These are phyloP conservation scores for Parsonsia alboflavescens DNA, from an alignment of 257 asterid genomes.

Conservation along the genomic window DNA sequence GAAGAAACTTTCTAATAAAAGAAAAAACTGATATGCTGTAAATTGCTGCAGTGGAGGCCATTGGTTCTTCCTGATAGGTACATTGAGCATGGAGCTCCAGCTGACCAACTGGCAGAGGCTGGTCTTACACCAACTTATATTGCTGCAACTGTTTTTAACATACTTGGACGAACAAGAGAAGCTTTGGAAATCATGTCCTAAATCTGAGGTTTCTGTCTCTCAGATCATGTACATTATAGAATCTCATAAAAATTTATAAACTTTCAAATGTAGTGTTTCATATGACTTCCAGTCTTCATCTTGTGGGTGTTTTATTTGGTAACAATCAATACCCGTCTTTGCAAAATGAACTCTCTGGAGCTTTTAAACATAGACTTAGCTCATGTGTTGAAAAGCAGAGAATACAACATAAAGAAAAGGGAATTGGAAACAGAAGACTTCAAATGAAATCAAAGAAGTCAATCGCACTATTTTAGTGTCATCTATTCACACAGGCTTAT, in stretches of 20 bases:
- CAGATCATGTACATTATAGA: slow-evolving; percentile 17
- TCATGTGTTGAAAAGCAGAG: no score
- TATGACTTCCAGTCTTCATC: not conserved
- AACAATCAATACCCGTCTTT: no score
- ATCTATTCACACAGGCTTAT: no score
- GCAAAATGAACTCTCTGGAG: no score
- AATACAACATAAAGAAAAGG: no score
- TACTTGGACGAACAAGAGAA: slow-evolving; percentile 83
- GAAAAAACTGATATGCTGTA: not conserved
- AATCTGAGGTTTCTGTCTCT: slow-evolving; percentile 12
- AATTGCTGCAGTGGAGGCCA: slow-evolving; percentile 85
- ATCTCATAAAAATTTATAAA: not conserved
- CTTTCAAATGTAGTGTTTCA: slow-evolving; percentile 13
- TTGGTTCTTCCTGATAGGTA: slow-evolving; percentile 92
- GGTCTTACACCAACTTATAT: slow-evolving; percentile 83
- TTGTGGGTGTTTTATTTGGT: no score
- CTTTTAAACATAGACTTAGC: no score
- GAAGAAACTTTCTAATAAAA: not conserved
- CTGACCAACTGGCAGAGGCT: slow-evolving; percentile 61
- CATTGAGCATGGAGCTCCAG: slow-evolving; percentile 87
- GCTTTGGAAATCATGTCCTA: slow-evolving; percentile 81
- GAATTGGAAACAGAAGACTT: no score
- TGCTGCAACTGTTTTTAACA: slow-evolving; percentile 77
- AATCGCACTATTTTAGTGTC: no score
- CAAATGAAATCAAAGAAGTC: no score